Base-by-base conservation (phyloP, 805 yeast genomes). In the Sugiyamaella americana region DNA sequence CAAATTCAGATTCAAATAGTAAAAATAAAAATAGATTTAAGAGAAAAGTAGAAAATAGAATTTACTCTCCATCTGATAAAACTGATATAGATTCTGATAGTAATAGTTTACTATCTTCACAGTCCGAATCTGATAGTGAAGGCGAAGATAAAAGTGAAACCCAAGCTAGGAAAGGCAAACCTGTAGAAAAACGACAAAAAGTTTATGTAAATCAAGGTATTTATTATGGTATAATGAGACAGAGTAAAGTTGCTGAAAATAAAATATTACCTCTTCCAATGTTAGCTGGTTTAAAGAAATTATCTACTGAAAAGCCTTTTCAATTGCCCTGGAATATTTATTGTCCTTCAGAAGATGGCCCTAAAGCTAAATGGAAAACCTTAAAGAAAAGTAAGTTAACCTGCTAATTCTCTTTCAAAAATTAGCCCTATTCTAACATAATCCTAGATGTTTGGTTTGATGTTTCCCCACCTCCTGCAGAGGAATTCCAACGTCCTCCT, bases 311-410 rank as follows among this genome's bases (percentile, higher is more conserved):
- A 41, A 37, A 48, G 49, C 44, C 52, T 50, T 49, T 68, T 64
- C 49, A 37, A n/a, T 35, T 68, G 19, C 72, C 72, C 2, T 68
- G 56, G 53, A 55, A 59, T 37, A 53, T 68, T 2, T 68, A 58
- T 46, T 60, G 67, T 48, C 72, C 72, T 2, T 50, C 57, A 5
- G 57, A 56, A 2, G 60, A 56, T 5, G 39, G 21, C 10, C 44
- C 55, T 5, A 50, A 56, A 22, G 55, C 58, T 2, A 53, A 49
- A 19, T 69, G 72, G 72, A 57, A 59, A 44, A 47, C 54, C 3
- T 39, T 66, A 39, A 60, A 53, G 40, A 54, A 53, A 37, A 66
- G 56, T 48, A 51, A 29, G 56, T 42, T 10, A 37, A 10, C 13
- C 20, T 10, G 21, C 19, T 10, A 13, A 35, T 11, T 5, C 37